phyloP scores from a whole-genome alignment of 2,329 filamentous ascomycete species.

The Ophiognomonia clavigignenti-juglandacearum region DNA sequence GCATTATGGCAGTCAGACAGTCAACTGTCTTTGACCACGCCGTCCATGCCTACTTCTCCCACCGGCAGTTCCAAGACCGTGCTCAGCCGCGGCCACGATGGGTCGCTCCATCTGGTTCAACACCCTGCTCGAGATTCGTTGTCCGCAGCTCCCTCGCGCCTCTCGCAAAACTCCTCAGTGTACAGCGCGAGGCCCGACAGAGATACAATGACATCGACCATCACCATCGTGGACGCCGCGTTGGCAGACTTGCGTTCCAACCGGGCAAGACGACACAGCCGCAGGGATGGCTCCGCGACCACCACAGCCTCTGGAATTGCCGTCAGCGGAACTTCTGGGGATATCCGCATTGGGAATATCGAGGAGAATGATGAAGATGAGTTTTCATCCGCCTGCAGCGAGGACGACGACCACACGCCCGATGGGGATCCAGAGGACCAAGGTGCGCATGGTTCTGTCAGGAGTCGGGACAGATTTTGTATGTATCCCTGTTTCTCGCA shows the following conservation, averaged over 20 bases:
- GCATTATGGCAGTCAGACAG: not conserved
- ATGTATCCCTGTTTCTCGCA: not conserved
- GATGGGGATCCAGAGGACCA: not conserved
- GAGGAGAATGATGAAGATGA: not conserved
- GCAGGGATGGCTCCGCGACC: not conserved
- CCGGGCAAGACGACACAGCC: not conserved
- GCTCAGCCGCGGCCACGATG: conserved; percentile 3
- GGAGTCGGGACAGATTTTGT: conserved; percentile 1
- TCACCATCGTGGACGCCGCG: conserved; percentile 3
- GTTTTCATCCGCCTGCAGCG: not conserved
- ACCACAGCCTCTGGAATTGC: not conserved
- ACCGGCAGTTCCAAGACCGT: conserved; percentile 1
- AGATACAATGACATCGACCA: conserved; percentile 4
- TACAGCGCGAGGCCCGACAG: not conserved
- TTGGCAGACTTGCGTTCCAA: conserved; percentile 6
- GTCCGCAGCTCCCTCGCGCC: not conserved
- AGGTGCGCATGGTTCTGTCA: not conserved
- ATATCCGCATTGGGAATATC: conserved; percentile 4
- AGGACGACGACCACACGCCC: not conserved
- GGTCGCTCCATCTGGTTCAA: conserved; percentile 1
- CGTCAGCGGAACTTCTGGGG: conserved; percentile 1
- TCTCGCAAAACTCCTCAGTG: not conserved
- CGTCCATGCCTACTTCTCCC: not conserved
- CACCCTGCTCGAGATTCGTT: conserved; percentile 1
- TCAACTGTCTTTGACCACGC: not conserved